A percentile compares a stretch with the other conserved stretches of the same genome.
Conservation (phyloP, 1,284 basidiomycete genomes). For the Papiliotrema flavescens region DNA sequence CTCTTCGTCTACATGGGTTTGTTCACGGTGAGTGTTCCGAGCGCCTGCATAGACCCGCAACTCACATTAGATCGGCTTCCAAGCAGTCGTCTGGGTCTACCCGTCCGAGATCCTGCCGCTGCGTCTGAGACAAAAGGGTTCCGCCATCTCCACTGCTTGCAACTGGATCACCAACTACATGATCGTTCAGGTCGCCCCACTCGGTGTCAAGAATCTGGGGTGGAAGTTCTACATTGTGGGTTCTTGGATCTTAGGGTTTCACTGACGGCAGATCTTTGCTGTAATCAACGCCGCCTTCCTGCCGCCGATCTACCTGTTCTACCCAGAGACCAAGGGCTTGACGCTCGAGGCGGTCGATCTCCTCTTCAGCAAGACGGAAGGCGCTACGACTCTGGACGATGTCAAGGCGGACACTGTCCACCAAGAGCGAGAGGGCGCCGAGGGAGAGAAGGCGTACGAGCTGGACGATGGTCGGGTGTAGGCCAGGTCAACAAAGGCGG, state of each 20-base stretch:
- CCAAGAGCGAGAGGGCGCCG: not conserved
- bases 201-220: constrained; percentile 26
- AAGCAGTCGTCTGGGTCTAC: constrained; percentile 40
- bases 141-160: constrained; percentile 34
- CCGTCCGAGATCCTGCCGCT: constrained; percentile 39
- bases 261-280: constrained; percentile 14
- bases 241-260: not conserved
- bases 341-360: constrained; percentile 29
- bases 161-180: constrained; percentile 33
- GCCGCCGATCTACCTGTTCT: constrained; percentile 30
- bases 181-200: constrained; percentile 28
- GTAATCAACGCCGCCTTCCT: constrained; percentile 25
- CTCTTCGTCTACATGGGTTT: constrained; percentile 39
- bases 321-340: constrained; percentile 30
- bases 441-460: not conserved
- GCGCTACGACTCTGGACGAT: not conserved
- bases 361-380: constrained; percentile 7
- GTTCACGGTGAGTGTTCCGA: constrained; percentile 38
- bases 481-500: not conserved
- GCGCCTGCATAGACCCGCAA: not conserved
- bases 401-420: not conserved
- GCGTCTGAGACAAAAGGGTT: constrained; percentile 33
- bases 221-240: constrained; percentile 38
- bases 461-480: not conserved
- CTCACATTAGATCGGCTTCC: constrained; percentile 25